phyloP scores from a whole-genome alignment of 495 filamentous ascomycete genomes.

The Penicillium lagena region DNA sequence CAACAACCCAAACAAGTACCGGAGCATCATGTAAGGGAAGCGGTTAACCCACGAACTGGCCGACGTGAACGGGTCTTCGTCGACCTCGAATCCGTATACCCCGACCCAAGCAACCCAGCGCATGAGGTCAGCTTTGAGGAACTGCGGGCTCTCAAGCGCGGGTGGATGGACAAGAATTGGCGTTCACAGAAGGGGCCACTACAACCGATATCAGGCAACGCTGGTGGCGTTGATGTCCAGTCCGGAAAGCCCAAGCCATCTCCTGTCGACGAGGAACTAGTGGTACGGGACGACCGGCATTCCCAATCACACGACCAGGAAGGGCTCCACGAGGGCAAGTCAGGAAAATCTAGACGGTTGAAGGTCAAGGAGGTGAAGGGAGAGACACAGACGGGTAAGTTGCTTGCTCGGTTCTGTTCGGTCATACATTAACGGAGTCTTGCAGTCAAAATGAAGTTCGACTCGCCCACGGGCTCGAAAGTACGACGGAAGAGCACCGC shows the following conservation, averaged over 20 bases:
- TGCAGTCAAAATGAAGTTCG: constrained; percentile 84
- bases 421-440: constrained; percentile 10
- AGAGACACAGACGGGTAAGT: constrained; percentile 77
- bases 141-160: constrained; percentile 69
- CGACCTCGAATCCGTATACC: constrained; percentile 78
- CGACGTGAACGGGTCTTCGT: constrained; percentile 81
- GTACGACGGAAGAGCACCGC: constrained; percentile 65
- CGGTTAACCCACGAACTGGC: constrained; percentile 69
- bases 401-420: background rate
- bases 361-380: constrained; percentile 70
- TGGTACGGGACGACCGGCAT: constrained; percentile 16
- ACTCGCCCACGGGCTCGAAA: constrained; percentile 75
- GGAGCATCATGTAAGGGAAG: constrained; percentile 59
- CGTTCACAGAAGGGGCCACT: constrained; percentile 29
- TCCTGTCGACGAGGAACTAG: constrained; percentile 12
- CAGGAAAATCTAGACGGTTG: constrained; percentile 51
- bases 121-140: constrained; percentile 87
- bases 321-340: constrained; percentile 25
- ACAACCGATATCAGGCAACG: constrained; percentile 34
- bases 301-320: constrained; percentile 23
- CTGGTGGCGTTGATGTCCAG: constrained; percentile 8
- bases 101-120: constrained; percentile 57
- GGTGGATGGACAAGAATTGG: constrained; percentile 74
- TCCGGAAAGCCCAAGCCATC: constrained; percentile 7
- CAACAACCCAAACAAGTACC: constrained; percentile 24